Evolutionary conservation across 306 rosid species (phyloP), one percentile per base, ranked within the genome.

Genomic region (Crotalaria pallida): DNA sequence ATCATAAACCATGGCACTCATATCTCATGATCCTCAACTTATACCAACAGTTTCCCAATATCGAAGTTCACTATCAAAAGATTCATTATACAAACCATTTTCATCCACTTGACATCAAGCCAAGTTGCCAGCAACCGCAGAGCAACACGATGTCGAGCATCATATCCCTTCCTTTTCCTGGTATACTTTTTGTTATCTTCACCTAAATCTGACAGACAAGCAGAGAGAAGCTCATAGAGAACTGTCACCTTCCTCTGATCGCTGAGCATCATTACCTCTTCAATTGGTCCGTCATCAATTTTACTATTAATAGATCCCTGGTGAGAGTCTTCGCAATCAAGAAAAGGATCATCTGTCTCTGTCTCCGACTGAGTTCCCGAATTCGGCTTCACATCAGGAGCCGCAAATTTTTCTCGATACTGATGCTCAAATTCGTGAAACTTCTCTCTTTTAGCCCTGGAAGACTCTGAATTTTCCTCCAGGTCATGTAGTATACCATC

Each of bases 61-160:
- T 67, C 48, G 29, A 23, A 45, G 33, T 75, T 68, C 53, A 21
- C 58, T 57, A 61, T 5, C 47, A 17, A 59, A 51, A 69, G 49
- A 69, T 48, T 73, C 76, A 64, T 71, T 1, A 64, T 34, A 67
- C 87, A 79, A 64, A 93, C 98, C 97, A 93, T 81, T 81, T 88
- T 84, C 27, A 40, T 76, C 97, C 97, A 88, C 79, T 93, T 84
- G 82, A 90, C 51, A 83, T 90, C 96, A 58, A 93, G 84, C 98
- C 97, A 93, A 59, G 92, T 88, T 24, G 92, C 89, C 53, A 93
- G 73, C 79, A 88, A 60, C 45, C 92, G 82, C 69, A 93, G 67
- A 62, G 92, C 89, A 69, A 84, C 89, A 29, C 97, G 90, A 77
- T 90, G 90, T 2, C 98, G 89, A 64, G 98, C 94, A 82, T 93